These are phyloP conservation scores for Leccinum boreale DNA, from an alignment of 768 basidiomycete species.

Conservation along the genomic window DNA sequence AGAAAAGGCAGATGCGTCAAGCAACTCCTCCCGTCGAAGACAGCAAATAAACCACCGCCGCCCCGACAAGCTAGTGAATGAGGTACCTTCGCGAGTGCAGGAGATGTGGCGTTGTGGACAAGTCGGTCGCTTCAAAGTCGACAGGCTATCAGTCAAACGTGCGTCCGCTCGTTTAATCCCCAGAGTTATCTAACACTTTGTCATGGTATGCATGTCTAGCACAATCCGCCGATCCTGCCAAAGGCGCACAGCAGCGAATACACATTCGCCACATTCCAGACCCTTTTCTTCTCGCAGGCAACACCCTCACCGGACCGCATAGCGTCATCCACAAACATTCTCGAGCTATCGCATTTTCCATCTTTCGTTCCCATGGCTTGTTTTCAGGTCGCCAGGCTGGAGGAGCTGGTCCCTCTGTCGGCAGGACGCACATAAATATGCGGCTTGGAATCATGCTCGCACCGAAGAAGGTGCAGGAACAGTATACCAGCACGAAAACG, in stretches of 20 bases:
- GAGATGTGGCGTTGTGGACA: conserved; percentile 68
- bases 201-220: conserved; percentile 23
- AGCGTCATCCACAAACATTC: conserved; percentile 82
- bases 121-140: conserved; percentile 64
- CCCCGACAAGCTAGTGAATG: conserved; percentile 15
- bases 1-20: conserved; percentile 43
- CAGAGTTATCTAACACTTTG: neutral
- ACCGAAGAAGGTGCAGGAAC: conserved; percentile 71
- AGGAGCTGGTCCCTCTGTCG: conserved; percentile 4
- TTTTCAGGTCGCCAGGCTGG: conserved; percentile 16
- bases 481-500: conserved; percentile 73
- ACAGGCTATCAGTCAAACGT: conserved; percentile 38
- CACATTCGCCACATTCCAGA: conserved; percentile 56
- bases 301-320: conserved; percentile 51
- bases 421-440: conserved; percentile 26
- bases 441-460: conserved; percentile 57
- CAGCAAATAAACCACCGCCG: conserved; percentile 13
- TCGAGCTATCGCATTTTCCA: conserved; percentile 72
- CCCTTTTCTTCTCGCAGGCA: conserved; percentile 38
- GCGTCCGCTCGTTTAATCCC: conserved; percentile 22
- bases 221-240: conserved; percentile 44
- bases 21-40: conserved; percentile 24
- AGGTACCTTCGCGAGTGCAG: conserved; percentile 31
- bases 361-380: conserved; percentile 59
- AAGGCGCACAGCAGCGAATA: conserved; percentile 67